phyloP scores from a whole-genome alignment of 768 basidiomycete genomes.

The Cytidiella melzeri region DNA sequence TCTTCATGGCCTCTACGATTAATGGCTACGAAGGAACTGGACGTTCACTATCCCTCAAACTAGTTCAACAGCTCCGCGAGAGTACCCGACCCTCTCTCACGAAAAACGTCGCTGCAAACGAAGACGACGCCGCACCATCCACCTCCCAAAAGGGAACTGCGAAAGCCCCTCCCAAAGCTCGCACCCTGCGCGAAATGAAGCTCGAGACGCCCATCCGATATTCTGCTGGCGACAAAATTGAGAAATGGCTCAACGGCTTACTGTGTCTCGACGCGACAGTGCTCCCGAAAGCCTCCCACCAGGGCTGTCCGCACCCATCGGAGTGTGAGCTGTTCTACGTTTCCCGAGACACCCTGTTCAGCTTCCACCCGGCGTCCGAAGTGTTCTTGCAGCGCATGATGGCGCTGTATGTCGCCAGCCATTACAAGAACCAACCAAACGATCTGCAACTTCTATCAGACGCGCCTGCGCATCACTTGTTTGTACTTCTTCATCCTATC shows the following conservation, averaged over 20 bases:
- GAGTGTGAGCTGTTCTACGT: slow-evolving; percentile 95
- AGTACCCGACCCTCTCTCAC: slow-evolving; percentile 74
- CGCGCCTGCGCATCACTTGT: slow-evolving; percentile 94
- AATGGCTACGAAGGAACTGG: slow-evolving; percentile 99
- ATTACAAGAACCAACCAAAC: slow-evolving; percentile 99
- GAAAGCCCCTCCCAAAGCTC: slow-evolving; percentile 58
- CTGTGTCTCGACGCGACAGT: slow-evolving; percentile 88
- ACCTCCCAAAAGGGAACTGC: slow-evolving; percentile 46
- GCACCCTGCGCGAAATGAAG: slow-evolving; percentile 87
- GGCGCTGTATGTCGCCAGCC: slow-evolving; percentile 94
- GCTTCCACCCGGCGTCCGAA: slow-evolving; percentile 96
- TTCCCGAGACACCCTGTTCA: slow-evolving; percentile 92
- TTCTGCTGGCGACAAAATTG: slow-evolving; percentile 76
- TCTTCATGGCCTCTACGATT: slow-evolving; percentile 99
- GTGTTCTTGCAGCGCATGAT: slow-evolving; percentile 97
- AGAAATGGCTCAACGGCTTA: slow-evolving; percentile 88
- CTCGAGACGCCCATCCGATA: slow-evolving; percentile 95
- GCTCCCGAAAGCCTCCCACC: slow-evolving; percentile 41
- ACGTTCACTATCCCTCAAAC: slow-evolving; percentile 95
- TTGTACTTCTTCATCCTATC: slow-evolving; percentile 90
- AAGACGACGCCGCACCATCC: slow-evolving; percentile 38
- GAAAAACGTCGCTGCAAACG: slow-evolving; percentile 44
- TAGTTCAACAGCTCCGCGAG: slow-evolving; percentile 94
- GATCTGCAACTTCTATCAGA: slow-evolving; percentile 97
- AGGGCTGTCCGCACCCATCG: slow-evolving; percentile 92